Base-by-base conservation (phyloP, 192 early-diverging fungal species). In the Entrophospora sp. region DNA sequence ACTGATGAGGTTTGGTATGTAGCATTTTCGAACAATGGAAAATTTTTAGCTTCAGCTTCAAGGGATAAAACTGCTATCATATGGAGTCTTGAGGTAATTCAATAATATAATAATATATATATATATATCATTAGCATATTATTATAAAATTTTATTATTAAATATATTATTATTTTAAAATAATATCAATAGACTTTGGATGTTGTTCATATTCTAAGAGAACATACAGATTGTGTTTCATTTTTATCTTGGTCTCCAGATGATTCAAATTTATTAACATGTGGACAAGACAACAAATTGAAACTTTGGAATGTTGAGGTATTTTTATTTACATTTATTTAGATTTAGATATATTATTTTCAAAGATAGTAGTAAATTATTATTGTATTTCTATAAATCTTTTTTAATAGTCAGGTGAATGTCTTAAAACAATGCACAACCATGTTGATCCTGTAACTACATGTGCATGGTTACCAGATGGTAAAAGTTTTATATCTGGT, bases 1-100 rank as follows among this genome's bases (percentile, higher is more conserved):
- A 70, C 71, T 0, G 91, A 97, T 73, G 95, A 98, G 76, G 95
- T 98, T 7, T 98, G 96, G 97, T 92, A 90, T 67, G 77, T 98
- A 55, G 80, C 86, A 4, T 99, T 96, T 70, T 97, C 94, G 6
- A 88, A 91, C 37, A 79, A 92, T 69, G 95, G 94, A 44, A 77
- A 73, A 61, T 89, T 85, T 67, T 76, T 99, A 27, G 97, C 92
- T 14, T 98, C 97, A 2, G 90, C 88, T 14, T 96, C 95, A 30
- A 86, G 83, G 61, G 97, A 99, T 77, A 81, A 81, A 22, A 88
- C 85, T 2, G 85, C 86, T 57, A 93, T 91, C 34, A 86, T 99
- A 49, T 99, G 97, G 97, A 83, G 83, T 69, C 71, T 85, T 63
- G 74, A 82, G 53, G 89, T 82, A 20, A 51, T 35, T 45, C 40